Percentiles rank a stretch among this genome's conserved stretches.
phyloP scores from a whole-genome alignment of 805 yeast genomes.

The Candida caryicola region DNA sequence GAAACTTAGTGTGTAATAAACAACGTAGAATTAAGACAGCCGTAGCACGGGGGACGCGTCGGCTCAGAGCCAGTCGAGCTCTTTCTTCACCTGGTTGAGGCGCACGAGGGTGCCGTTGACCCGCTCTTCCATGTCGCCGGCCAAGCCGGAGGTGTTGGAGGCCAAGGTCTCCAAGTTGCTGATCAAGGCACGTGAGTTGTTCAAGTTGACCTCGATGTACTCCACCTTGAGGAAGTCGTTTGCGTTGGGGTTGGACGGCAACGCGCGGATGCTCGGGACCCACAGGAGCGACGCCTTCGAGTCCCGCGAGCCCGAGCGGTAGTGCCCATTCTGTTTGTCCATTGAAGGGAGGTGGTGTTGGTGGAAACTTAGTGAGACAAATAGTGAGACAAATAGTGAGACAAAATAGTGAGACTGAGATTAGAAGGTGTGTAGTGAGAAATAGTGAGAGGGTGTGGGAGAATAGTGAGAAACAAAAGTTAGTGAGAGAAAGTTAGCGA shows the following conservation, averaged over 20 bases:
- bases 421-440: too few relatives aligned
- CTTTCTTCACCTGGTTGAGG: conserved; percentile 18
- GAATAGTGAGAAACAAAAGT: too few relatives aligned
- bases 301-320: neutral
- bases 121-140: conserved; percentile 7
- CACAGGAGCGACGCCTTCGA: conserved; percentile 12
- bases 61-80: conserved; percentile 29
- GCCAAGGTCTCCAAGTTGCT: conserved; percentile 14
- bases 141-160: conserved; percentile 6
- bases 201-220: conserved; percentile 36
- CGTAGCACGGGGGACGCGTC: neutral
- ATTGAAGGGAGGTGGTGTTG: too few relatives aligned
- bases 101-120: conserved; percentile 17
- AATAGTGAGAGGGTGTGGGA: too few relatives aligned
- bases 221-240: conserved; percentile 35
- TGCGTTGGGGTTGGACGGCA: conserved; percentile 32
- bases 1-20: too few relatives aligned
- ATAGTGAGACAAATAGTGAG: too few relatives aligned
- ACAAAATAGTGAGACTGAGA: too few relatives aligned
- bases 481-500: too few relatives aligned
- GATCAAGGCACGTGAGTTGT: conserved; percentile 36
- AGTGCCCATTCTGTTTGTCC: neutral
- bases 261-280: conserved; percentile 26
- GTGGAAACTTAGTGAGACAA: too few relatives aligned
- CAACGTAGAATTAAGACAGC: too few relatives aligned